Percentiles rank a stretch among this genome's conserved stretches.
Conservation (phyloP, 2,329 filamentous ascomycete species). For the Calcarisporium arbuscula region DNA sequence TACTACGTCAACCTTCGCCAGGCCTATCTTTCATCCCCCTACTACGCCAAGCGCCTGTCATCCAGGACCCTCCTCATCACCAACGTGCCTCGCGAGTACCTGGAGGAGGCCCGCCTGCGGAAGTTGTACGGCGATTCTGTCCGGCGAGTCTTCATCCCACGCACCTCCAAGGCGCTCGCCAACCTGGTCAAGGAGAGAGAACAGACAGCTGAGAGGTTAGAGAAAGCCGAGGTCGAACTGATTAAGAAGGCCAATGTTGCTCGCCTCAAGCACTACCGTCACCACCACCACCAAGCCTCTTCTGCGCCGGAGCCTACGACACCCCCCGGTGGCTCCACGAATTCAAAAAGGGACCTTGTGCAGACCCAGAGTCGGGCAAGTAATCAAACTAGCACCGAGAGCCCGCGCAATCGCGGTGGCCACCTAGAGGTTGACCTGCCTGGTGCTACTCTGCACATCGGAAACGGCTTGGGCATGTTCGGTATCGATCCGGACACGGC, state of each 20-base stretch:
- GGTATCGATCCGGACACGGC: slow-evolving; percentile 1
- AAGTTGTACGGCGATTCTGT: slow-evolving; percentile 78
- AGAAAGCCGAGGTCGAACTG: slow-evolving; percentile 79
- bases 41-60: slow-evolving; percentile 79
- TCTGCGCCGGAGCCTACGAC: slow-evolving; percentile 1
- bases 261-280: slow-evolving; percentile 47
- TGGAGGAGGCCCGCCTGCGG: slow-evolving; percentile 69
- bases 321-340: neutral
- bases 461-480: neutral
- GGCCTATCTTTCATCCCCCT: slow-evolving; percentile 80
- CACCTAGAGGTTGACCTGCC: slow-evolving; percentile 8
- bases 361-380: too few relatives aligned
- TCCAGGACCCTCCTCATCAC: slow-evolving; percentile 87
- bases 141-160: slow-evolving; percentile 76
- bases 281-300: slow-evolving; percentile 1
- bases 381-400: slow-evolving; percentile 5
- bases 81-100: slow-evolving; percentile 71
- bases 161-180: slow-evolving; percentile 69
- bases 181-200: slow-evolving; percentile 78
- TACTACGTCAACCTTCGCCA: slow-evolving; percentile 91
- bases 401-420: neutral
- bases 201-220: slow-evolving; percentile 71
- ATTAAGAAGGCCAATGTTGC: slow-evolving; percentile 72
- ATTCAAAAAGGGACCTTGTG: slow-evolving; percentile 8
- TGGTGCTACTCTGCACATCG: slow-evolving; percentile 4